phyloP scores from a whole-genome alignment of 148 eudicot genomes.

The Camellia japonica region DNA sequence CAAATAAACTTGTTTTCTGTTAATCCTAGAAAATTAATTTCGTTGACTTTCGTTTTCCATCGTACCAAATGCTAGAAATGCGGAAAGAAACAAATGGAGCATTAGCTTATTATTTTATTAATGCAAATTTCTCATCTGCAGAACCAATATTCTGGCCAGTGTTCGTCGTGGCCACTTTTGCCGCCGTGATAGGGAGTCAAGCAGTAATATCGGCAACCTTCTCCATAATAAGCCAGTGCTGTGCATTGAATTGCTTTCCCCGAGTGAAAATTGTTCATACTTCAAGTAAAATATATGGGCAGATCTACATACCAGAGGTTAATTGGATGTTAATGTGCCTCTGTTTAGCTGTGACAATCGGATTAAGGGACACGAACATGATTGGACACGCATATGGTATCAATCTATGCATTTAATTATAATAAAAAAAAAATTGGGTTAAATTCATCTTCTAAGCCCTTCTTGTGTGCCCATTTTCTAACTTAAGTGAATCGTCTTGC shows the following conservation, averaged over 20 bases:
- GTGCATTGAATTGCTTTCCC: conserved; percentile 62
- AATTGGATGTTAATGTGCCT: conserved; percentile 70
- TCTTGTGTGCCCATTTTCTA: background rate
- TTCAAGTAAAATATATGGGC: conserved; percentile 61
- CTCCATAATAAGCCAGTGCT: conserved; percentile 65
- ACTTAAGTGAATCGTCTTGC: background rate
- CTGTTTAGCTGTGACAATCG: conserved; percentile 63
- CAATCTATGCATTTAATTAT: background rate
- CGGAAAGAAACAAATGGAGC: too few relatives aligned
- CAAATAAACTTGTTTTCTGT: too few relatives aligned
- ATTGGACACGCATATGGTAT: conserved; percentile 72
- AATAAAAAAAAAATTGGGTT: background rate
- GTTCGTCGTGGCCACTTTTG: conserved; percentile 57
- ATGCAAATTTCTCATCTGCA: conserved; percentile 16
- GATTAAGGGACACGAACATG: conserved; percentile 56
- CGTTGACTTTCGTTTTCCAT: too few relatives aligned
- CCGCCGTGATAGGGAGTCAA: conserved; percentile 70
- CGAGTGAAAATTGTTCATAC: conserved; percentile 67
- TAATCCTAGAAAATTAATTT: too few relatives aligned
- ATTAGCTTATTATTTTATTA: background rate
- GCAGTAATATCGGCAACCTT: conserved; percentile 71
- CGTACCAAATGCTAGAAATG: too few relatives aligned
- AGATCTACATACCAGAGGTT: conserved; percentile 66
- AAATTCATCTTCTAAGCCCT: background rate
- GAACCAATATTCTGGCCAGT: conserved; percentile 71